Base-by-base conservation (phyloP, 2,329 filamentous ascomycete species). In the Paraconiothyrium brasiliense region DNA sequence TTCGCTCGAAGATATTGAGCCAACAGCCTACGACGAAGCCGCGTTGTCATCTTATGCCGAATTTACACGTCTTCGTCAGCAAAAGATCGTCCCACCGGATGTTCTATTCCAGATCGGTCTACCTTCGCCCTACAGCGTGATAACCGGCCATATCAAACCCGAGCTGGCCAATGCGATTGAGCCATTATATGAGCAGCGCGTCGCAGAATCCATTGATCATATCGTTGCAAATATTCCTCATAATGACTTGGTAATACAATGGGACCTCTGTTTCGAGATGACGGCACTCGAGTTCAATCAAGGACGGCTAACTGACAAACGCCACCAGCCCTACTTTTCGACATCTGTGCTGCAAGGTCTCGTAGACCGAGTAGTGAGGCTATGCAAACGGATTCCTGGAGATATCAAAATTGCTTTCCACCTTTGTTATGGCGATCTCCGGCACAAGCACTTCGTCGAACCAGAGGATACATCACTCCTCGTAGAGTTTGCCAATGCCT, bases 381-480 rank as follows among this genome's bases (percentile, higher is more conserved):
- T 81, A 58, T 70, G 74, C 7, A 63, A 66, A 8, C 65, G 66
- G 9, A 71, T 83, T 4, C 68, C 76, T 37, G 35, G 67, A 6
- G 73, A 77, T 61, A 78, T 83, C 1, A 75, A 81, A 43, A 49
- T 84, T 57, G 82, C 81, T 0, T 75, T 81, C 35, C 82, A 84
- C 66, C 73, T 84, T 22, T 84, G 83, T 70, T 84, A 84, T 64
- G 83, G 82, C 13, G 82, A 84, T 61, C 70, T 80, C 4, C 68
- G 72, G 1, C 81, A 84, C 66, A 68, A 71, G 54, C 82, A 83
- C 66, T 83, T 81, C 62, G 61, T 79, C n/a, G 78, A 84, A 57
- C 82, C 83, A 0, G 70, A 71, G 10, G 78, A 81, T 49, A 69
- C 75, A 43, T 65, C 59, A 0, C 35, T 77, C 0, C 39, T 80